Evolutionary conservation across 768 basidiomycete genomes (phyloP).

Genomic region (Pisolithus orientalis): DNA sequence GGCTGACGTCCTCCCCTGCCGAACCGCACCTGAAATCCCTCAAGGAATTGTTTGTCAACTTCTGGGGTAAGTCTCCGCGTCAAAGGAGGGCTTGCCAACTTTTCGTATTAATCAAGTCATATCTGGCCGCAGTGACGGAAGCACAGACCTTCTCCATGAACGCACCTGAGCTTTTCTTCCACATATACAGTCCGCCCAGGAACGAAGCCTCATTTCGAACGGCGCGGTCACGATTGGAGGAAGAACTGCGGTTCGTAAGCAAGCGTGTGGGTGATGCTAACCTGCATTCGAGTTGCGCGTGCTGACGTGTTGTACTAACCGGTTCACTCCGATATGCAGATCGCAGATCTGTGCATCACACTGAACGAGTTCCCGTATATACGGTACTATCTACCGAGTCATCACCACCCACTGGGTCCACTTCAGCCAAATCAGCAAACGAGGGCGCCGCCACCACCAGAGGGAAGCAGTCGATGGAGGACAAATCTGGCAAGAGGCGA

Average conservation of each 20-base stretch:
- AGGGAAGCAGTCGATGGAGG: slow-evolving; percentile 66
- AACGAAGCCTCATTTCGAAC: slow-evolving; percentile 58
- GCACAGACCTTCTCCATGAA: slow-evolving; percentile 79
- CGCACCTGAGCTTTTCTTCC: slow-evolving; percentile 77
- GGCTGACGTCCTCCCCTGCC: slow-evolving; percentile 67
- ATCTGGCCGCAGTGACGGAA: slow-evolving; percentile 59
- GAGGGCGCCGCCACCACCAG: slow-evolving; percentile 60
- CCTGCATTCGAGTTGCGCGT: background rate
- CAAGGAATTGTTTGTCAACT: slow-evolving; percentile 88
- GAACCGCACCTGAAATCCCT: slow-evolving; percentile 70
- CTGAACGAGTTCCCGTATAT: slow-evolving; percentile 90
- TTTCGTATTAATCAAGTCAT: slow-evolving; percentile 8
- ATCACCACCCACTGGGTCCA: slow-evolving; percentile 80
- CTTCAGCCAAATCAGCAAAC: slow-evolving; percentile 63
- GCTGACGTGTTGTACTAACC: background rate
- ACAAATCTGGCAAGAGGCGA: slow-evolving; percentile 74
- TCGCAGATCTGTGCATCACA: slow-evolving; percentile 84
- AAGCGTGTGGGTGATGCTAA: slow-evolving; percentile 45
- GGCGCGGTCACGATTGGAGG: slow-evolving; percentile 73
- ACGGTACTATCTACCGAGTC: slow-evolving; percentile 83
- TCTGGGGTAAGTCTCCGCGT: slow-evolving; percentile 66
- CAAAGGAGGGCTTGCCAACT: background rate
- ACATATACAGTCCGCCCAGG: slow-evolving; percentile 80
- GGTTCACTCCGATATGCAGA: slow-evolving; percentile 35
- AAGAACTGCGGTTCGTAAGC: slow-evolving; percentile 74